Evolutionary conservation across 176 grass and related monocot genomes (phyloP), one percentile per base, ranked within the genome.

Genomic region (Oryza rufipogon): DNA sequence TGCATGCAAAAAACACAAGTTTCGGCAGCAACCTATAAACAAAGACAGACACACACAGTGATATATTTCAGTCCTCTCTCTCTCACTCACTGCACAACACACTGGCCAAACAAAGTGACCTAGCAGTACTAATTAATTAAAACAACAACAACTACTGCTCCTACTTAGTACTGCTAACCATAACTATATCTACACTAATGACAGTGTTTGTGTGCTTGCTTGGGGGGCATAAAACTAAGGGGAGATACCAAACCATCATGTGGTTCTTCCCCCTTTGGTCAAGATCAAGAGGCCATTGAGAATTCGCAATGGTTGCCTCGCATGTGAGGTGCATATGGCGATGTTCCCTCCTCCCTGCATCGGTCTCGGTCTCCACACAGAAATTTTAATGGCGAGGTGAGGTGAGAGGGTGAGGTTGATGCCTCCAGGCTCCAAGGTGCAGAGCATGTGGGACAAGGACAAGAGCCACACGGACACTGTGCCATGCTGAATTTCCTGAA

Each of bases 271-370:
- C 69, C 64, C 48, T 85, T 19, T 51, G 64, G 63, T 61, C 74
- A 7, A 70, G 5, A 52, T 56, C 70, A 0, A 56, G 72, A 42
- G 41, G 41, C 8, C 41, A 42, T 42, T 42, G 20, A 8, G 30
- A 32, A 22, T 68, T 13, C 30, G 77, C 9, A 6, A 6, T 30
- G 45, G 17, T 15, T 38, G 36, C 36, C 6, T 10, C 32, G 71
- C 87, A 86, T 86, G 88, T 86, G 88, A 77, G 42, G 52, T 1
- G 83, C 83, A 89, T 42, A 73, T 82, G 83, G 58, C 17, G 58
- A 61, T 61, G 58, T 61, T 61, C 58, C 54, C 58, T n/a, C 54
- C 19, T n/a, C 19, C 22, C 20, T 61, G 58, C 58, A 61, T 61
- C 20, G 58, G 58, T 61, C 58, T 61, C 58, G 19, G 58, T 61